These are phyloP conservation scores for Coffea canephora DNA, from an alignment of 257 asterid genomes.

Conservation along the genomic window DNA sequence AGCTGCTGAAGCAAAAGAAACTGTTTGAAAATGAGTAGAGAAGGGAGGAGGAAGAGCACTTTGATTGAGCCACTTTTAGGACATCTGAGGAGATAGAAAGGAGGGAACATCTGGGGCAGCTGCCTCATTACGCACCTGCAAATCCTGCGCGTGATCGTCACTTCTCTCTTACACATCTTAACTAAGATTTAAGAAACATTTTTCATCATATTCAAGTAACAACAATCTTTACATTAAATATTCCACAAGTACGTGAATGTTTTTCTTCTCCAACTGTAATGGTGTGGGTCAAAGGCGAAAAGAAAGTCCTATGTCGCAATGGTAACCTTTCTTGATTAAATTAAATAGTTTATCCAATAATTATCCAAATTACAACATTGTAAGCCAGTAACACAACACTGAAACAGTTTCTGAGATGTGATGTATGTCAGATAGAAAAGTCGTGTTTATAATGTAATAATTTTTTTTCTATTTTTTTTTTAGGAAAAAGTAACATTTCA, in stretches of 20 bases:
- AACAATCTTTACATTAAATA: not conserved
- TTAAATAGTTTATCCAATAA: too few species aligned
- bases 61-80: not conserved
- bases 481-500: too few species aligned
- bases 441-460: too few species aligned
- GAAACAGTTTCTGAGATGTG: too few species aligned
- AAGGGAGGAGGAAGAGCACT: not conserved
- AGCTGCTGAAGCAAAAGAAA: not conserved
- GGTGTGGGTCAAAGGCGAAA: not conserved
- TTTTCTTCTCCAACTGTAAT: not conserved
- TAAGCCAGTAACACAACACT: too few species aligned
- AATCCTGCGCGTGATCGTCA: slow-evolving; percentile 15
- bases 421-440: too few species aligned
- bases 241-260: not conserved
- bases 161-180: not conserved
- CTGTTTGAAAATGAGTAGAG: not conserved
- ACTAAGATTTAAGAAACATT: too few species aligned
- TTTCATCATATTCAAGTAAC: not conserved
- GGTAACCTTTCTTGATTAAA: not conserved
- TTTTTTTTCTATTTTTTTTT: too few species aligned
- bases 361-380: too few species aligned
- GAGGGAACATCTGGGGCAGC: slow-evolving; percentile 9
- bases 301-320: not conserved
- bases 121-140: slow-evolving; percentile 10
- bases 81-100: not conserved